Percentiles rank a stretch among this genome's conserved stretches.
phyloP scores from a whole-genome alignment of 2,329 filamentous ascomycete species.

The Penicillium sp. region DNA sequence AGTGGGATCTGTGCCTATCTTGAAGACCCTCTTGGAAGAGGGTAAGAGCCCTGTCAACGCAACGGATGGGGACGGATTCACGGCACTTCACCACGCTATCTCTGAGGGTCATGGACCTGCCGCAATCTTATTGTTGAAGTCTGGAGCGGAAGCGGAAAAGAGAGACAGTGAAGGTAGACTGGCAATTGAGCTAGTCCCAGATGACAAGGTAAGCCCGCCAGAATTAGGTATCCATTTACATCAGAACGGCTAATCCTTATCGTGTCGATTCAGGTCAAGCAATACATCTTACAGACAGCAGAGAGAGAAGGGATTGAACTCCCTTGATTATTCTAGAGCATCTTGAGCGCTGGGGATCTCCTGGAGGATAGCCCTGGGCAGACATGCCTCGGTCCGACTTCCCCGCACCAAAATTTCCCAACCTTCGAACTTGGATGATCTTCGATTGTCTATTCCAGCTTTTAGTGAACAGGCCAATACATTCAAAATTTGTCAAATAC shows the following conservation, averaged over 20 bases:
- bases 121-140: slow-evolving; percentile 76
- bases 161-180: slow-evolving; percentile 67
- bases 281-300: slow-evolving; percentile 72
- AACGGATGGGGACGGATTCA: slow-evolving; percentile 77
- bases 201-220: slow-evolving; percentile 64
- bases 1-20: slow-evolving; percentile 81
- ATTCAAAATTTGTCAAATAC: neutral
- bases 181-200: slow-evolving; percentile 79
- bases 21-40: slow-evolving; percentile 73
- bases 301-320: slow-evolving; percentile 81
- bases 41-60: slow-evolving; percentile 76
- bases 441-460: neutral
- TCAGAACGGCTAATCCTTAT: slow-evolving; percentile 2
- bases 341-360: neutral
- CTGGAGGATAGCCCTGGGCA: too few relatives aligned
- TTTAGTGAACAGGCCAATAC: neutral
- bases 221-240: neutral
- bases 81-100: slow-evolving; percentile 76
- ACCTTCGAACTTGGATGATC: neutral
- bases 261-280: slow-evolving; percentile 56
- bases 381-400: slow-evolving; percentile 1
- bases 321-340: slow-evolving; percentile 13
- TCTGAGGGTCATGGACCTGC: slow-evolving; percentile 68
- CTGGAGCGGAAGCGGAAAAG: slow-evolving; percentile 78
- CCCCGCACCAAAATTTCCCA: slow-evolving; percentile 11